Evolutionary conservation across 768 basidiomycete species (phyloP).

Genomic region (Ramaria sp.): DNA sequence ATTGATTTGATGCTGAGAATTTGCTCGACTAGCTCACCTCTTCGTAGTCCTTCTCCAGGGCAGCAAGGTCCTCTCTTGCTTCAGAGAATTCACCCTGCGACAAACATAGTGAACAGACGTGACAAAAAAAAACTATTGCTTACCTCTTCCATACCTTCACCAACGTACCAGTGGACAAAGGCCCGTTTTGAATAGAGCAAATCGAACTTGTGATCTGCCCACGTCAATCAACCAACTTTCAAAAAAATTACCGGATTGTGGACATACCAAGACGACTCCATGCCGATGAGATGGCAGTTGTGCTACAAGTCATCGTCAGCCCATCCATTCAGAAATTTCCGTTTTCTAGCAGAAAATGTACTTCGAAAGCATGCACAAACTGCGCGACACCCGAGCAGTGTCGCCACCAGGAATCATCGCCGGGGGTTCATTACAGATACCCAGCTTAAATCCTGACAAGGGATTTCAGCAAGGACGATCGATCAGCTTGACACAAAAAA

Average conservation of each 20-base stretch:
- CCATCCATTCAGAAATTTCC: not conserved
- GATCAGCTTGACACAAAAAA: slow-evolving; percentile 14
- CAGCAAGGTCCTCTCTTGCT: slow-evolving; percentile 98
- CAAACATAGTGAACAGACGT: not conserved
- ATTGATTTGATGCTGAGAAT: not conserved
- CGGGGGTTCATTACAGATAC: slow-evolving; percentile 72
- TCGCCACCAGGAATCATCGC: slow-evolving; percentile 68
- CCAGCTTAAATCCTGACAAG: slow-evolving; percentile 30
- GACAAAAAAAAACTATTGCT: not conserved
- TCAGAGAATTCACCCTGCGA: slow-evolving; percentile 90
- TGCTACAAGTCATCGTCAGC: slow-evolving; percentile 18
- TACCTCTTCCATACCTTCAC: slow-evolving; percentile 67
- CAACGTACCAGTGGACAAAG: slow-evolving; percentile 34
- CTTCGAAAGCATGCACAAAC: slow-evolving; percentile 72
- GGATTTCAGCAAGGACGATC: not conserved
- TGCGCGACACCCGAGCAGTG: slow-evolving; percentile 63
- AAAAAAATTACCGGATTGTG: not conserved
- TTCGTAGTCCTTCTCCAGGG: slow-evolving; percentile 96
- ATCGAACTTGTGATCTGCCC: slow-evolving; percentile 61
- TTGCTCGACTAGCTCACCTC: slow-evolving; percentile 46
- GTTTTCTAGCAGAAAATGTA: slow-evolving; percentile 2
- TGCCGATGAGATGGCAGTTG: slow-evolving; percentile 58
- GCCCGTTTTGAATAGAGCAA: slow-evolving; percentile 58
- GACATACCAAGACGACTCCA: slow-evolving; percentile 48
- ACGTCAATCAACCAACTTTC: not conserved